Conservation (phyloP, 768 basidiomycete species). For the Pleurotus pulmonarius region DNA sequence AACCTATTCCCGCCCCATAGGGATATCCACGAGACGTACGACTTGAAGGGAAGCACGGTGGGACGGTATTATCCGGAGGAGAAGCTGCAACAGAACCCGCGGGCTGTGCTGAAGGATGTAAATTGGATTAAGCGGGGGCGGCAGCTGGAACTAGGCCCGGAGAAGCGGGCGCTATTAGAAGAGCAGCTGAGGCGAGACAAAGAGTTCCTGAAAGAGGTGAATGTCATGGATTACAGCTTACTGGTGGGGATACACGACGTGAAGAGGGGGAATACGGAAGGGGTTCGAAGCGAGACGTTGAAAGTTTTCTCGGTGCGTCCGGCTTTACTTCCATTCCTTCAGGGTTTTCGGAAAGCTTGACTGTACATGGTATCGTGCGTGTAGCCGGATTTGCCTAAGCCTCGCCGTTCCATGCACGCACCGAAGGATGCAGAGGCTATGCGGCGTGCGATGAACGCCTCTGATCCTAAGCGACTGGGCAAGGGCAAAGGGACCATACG, state of each 20-base stretch:
- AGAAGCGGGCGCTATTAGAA: constrained; percentile 85
- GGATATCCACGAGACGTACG: constrained; percentile 97
- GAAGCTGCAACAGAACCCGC: constrained; percentile 71
- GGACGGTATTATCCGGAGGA: constrained; percentile 87
- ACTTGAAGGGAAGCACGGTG: constrained; percentile 92
- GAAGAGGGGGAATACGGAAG: constrained; percentile 87
- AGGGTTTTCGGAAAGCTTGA: no score
- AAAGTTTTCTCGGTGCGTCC: constrained; percentile 84
- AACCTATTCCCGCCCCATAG: constrained; percentile 97
- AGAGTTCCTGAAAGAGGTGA: constrained; percentile 75
- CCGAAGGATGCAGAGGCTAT: constrained; percentile 77
- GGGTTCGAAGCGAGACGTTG: constrained; percentile 84
- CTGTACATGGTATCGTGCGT: constrained; percentile 1
- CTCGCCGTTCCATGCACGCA: constrained; percentile 56
- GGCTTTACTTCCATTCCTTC: background rate
- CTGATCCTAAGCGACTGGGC: constrained; percentile 72
- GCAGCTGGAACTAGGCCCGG: constrained; percentile 87
- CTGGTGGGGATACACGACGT: constrained; percentile 93
- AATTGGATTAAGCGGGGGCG: constrained; percentile 90
- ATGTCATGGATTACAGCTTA: constrained; percentile 96
- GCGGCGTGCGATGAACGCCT: constrained; percentile 80
- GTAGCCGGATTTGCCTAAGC: constrained; percentile 67
- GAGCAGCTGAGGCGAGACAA: constrained; percentile 90
- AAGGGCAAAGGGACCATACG: constrained; percentile 38
- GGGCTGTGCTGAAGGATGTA: constrained; percentile 91